These are phyloP conservation scores for Guyanaporus albipodus DNA, from an alignment of 768 basidiomycete genomes.

Conservation along the genomic window DNA sequence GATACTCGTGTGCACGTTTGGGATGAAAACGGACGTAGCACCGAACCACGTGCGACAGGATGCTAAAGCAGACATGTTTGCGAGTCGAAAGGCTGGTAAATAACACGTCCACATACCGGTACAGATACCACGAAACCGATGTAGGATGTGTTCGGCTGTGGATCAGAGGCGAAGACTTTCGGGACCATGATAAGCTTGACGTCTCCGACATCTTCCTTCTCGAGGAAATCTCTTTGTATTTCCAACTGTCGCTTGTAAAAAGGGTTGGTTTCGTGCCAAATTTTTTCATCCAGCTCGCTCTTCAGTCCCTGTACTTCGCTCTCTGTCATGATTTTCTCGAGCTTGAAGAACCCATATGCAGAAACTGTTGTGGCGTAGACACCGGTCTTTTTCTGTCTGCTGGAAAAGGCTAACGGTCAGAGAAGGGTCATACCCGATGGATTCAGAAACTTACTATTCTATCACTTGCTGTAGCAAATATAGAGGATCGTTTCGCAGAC, in stretches of 20 bases:
- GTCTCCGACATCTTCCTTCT: constrained; percentile 5
- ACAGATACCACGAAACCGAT: constrained; percentile 7
- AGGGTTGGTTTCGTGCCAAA: not conserved
- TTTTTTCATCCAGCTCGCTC: constrained; percentile 7
- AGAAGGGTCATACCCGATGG: not conserved
- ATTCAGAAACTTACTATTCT: constrained; percentile 12
- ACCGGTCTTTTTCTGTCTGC: constrained; percentile 12
- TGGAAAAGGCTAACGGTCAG: not conserved
- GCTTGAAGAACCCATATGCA: constrained; percentile 18
- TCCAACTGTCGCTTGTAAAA: constrained; percentile 15
- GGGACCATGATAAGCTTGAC: constrained; percentile 19
- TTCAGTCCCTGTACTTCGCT: constrained; percentile 13
- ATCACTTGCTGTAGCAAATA: constrained; percentile 8
- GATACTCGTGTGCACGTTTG: not conserved
- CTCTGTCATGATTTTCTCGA: constrained; percentile 10
- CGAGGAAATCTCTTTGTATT: constrained; percentile 10
- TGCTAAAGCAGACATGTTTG: constrained; percentile 1
- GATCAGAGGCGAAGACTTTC: constrained; percentile 6
- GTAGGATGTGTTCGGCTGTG: constrained; percentile 11
- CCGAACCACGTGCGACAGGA: constrained; percentile 17
- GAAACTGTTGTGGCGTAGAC: constrained; percentile 15
- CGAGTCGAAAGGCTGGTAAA: not conserved
- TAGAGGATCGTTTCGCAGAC: constrained; percentile 9
- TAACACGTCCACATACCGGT: constrained; percentile 4
- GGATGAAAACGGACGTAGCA: not conserved